Percentiles rank a stretch among this genome's conserved stretches.
Conservation (phyloP, 2,329 filamentous ascomycete genomes). For the Cladobotryum mycophilum region DNA sequence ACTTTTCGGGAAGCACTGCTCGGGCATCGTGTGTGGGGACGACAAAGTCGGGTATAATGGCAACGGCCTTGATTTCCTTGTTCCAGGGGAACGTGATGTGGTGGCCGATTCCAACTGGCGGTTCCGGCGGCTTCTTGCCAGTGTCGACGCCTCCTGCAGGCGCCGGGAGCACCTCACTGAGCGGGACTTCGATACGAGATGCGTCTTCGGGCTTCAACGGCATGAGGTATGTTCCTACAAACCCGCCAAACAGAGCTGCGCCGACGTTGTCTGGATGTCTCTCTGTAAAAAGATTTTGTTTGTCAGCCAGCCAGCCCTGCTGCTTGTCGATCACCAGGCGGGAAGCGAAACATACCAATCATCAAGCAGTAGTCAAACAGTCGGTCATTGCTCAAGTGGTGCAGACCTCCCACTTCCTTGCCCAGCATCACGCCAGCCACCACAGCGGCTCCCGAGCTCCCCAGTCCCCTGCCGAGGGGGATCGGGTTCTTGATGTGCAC, state of each 20-base stretch:
- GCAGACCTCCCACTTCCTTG: conserved; percentile 77
- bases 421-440: conserved; percentile 91
- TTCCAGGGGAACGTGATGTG: conserved; percentile 96
- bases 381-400: conserved; percentile 66
- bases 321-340: neutral
- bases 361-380: conserved; percentile 96
- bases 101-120: conserved; percentile 88
- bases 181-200: conserved; percentile 84
- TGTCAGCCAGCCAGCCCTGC: neutral
- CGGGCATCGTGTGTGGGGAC: conserved; percentile 90
- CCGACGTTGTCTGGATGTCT: conserved; percentile 92
- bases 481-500: conserved; percentile 96
- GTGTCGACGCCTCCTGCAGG: conserved; percentile 90
- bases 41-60: conserved; percentile 93
- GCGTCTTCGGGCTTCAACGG: conserved; percentile 85
- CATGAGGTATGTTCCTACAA: conserved; percentile 94
- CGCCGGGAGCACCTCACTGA: conserved; percentile 85
- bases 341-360: conserved; percentile 62
- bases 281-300: conserved; percentile 40
- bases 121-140: conserved; percentile 75
- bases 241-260: conserved; percentile 89
- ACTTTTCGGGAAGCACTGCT: conserved; percentile 73
- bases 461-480: conserved; percentile 82
- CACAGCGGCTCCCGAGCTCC: conserved; percentile 92
- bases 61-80: conserved; percentile 90